Evolutionary conservation across 371 early-diverging fungal genomes (phyloP).

Genomic region (Dinochytrium kinnereticum): DNA sequence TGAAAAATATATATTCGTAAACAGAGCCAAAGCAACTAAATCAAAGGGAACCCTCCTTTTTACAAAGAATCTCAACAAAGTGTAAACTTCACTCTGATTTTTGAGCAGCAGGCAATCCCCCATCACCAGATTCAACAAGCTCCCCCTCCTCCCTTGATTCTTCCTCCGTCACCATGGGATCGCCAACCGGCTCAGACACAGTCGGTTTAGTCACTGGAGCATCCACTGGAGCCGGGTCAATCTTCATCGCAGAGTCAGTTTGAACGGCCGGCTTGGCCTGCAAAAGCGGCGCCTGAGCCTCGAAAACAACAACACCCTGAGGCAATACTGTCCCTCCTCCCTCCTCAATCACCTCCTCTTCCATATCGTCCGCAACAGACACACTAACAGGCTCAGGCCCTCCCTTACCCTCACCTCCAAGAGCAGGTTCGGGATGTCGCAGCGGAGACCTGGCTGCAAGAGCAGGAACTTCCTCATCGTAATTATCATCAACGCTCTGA

Average conservation of each 20-base stretch:
- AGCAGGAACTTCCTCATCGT: conserved; percentile 27
- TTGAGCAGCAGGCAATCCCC: too few species aligned
- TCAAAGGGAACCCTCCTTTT: too few species aligned
- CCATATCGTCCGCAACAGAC: background rate
- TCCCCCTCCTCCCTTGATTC: background rate
- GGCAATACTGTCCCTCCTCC: conserved; percentile 9
- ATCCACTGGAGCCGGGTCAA: background rate
- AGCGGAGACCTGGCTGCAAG: background rate
- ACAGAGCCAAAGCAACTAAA: too few species aligned
- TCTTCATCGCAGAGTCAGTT: background rate
- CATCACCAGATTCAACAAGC: background rate
- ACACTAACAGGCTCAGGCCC: background rate
- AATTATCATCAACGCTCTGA: conserved; percentile 30
- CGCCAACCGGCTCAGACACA: background rate
- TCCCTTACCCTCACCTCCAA: background rate
- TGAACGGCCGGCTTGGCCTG: background rate
- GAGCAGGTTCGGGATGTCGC: background rate
- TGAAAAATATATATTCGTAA: background rate
- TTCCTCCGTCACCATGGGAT: background rate
- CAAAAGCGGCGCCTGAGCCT: background rate
- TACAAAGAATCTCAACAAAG: too few species aligned
- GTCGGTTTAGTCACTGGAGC: background rate
- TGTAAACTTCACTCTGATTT: too few species aligned
- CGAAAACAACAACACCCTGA: background rate
- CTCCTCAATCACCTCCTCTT: conserved; percentile 19